phyloP scores from a whole-genome alignment of 371 early-diverging fungal species.

The Basidiobolus meristosporus region DNA sequence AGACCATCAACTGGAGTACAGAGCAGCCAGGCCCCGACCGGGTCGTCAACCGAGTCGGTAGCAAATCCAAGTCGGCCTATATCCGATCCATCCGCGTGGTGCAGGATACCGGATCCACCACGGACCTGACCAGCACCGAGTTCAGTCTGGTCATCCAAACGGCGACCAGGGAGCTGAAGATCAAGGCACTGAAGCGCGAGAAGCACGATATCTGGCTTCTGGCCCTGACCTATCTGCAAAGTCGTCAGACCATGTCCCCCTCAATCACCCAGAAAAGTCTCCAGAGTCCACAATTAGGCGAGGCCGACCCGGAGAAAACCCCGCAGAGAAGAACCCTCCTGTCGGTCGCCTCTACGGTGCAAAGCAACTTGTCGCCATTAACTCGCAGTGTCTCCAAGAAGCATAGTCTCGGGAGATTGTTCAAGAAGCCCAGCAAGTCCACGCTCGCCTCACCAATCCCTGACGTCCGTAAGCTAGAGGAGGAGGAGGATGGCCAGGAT shows the following conservation, averaged over 20 bases:
- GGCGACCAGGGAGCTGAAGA: slow-evolving; percentile 28
- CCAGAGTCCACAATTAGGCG: too few relatives aligned
- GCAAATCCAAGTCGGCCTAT: slow-evolving; percentile 2
- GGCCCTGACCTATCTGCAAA: background rate
- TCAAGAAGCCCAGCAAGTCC: too few relatives aligned
- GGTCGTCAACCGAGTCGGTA: slow-evolving; percentile 9
- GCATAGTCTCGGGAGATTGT: too few relatives aligned
- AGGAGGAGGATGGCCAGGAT: too few relatives aligned
- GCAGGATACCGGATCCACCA: background rate
- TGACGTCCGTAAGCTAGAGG: too few relatives aligned
- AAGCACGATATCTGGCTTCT: slow-evolving; percentile 1
- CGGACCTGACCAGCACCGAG: background rate
- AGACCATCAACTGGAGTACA: slow-evolving; percentile 54
- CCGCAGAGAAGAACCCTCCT: too few relatives aligned
- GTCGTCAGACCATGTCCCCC: background rate
- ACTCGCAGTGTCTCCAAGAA: too few relatives aligned
- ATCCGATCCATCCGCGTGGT: background rate
- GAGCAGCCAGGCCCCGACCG: slow-evolving; percentile 35
- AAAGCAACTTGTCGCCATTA: too few relatives aligned
- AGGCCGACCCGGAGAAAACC: too few relatives aligned
- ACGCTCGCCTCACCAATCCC: too few relatives aligned
- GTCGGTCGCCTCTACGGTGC: too few relatives aligned
- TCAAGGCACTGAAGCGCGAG: slow-evolving; percentile 1
- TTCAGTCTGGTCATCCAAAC: background rate
- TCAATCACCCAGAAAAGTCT: background rate